phyloP scores from a whole-genome alignment of 257 asterid species.

The Solanum piurae region DNA sequence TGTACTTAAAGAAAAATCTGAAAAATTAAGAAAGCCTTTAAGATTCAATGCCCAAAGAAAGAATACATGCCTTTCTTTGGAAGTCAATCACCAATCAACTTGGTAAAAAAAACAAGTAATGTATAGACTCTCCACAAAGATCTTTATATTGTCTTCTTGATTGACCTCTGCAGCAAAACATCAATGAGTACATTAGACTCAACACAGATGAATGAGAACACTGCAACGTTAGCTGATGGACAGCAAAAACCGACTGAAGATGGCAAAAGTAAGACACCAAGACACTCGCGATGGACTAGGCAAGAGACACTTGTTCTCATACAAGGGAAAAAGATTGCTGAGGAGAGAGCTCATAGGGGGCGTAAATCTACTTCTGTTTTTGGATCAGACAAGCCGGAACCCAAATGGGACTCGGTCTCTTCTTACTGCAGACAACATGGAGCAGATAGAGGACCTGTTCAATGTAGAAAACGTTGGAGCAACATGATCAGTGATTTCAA shows the following conservation, averaged over 20 bases:
- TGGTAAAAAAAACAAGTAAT: neutral
- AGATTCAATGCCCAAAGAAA: neutral
- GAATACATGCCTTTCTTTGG: neutral
- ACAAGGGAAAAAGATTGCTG: conserved; percentile 56
- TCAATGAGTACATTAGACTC: neutral
- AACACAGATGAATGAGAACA: neutral
- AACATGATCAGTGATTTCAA: conserved; percentile 67
- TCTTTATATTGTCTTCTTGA: neutral
- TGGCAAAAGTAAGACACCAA: conserved; percentile 24
- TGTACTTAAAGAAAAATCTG: neutral
- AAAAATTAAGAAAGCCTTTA: neutral
- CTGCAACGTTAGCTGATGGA: neutral
- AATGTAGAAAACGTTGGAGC: conserved; percentile 81
- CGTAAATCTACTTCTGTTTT: conserved; percentile 23
- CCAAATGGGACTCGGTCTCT: conserved; percentile 63
- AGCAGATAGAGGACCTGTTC: conserved; percentile 58
- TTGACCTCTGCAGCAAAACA: neutral
- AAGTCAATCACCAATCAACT: neutral
- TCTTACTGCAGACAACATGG: conserved; percentile 53
- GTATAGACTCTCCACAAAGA: neutral
- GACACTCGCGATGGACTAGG: conserved; percentile 78
- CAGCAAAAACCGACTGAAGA: conserved; percentile 10
- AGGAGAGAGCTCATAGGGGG: conserved; percentile 32
- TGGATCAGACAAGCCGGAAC: conserved; percentile 35
- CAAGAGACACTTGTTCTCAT: conserved; percentile 58